Base-by-base conservation (phyloP, 2,329 filamentous ascomycete species). In the Hymenoscyphus linearis region DNA sequence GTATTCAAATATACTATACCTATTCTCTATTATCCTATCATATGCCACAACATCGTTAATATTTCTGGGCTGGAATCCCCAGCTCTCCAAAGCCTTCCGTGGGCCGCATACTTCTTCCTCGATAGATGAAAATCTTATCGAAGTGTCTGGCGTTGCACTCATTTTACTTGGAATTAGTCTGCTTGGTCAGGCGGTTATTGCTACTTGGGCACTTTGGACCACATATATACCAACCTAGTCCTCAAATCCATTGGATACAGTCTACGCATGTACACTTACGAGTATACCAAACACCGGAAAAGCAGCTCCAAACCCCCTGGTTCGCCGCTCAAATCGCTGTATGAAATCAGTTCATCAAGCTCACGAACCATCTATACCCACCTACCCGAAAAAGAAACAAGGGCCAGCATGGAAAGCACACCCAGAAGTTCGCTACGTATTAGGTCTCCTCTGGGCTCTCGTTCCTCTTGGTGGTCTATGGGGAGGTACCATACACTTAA, bases 161-260 rank as follows among this genome's bases (percentile, higher is more conserved):
- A 52, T 72, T 10, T 62, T 67, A 3, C 62, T 73, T 10, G 71
- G 70, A 18, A 25, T 63, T 25, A 68, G 70, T n/a, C 62, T 73
- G 14, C 27, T 72, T 16, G 60, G 68, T 3, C 71, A 72, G 53
- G 70, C 71, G 36, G 37, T 58, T 26, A 60, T 73, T 16, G 65
- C 71, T 1, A 71, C 65, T 4, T 73, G 71, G 70, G 67, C 68
- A 10, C 40, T 72, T 4, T 13, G 22, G 6, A 55, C 60, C n/a
- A 70, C 68, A 2, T 40, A 64, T 35, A 67, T 73, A 2, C 67
- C 68, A 2, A 71, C 67, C 4, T 73, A 71, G 71, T 69, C 66
- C 56, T 70, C 71, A 4, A 73, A 73, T 58, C 71, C 71, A n/a
- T 65, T 73, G 22, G 66, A 70, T 40, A 70, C 70, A 4, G 68